phyloP scores from a whole-genome alignment of 2,329 filamentous ascomycete genomes.

The Fusarium algeriense region DNA sequence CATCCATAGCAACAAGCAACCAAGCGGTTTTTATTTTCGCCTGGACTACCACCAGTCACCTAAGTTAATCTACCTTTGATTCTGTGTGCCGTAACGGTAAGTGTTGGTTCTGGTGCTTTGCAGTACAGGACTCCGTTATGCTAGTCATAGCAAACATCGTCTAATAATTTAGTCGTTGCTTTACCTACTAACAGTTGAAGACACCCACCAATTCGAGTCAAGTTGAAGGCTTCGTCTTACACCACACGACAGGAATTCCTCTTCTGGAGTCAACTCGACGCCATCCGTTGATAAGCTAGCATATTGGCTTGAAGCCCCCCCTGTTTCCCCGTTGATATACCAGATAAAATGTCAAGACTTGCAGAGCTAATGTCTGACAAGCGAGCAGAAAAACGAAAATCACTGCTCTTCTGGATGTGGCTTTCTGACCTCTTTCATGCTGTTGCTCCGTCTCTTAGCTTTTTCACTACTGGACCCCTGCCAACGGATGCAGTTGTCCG shows the following conservation, averaged over 20 bases:
- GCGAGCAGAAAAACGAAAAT: constrained; percentile 19
- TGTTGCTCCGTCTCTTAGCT: constrained; percentile 16
- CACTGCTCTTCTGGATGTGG: constrained; percentile 35
- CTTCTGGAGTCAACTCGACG: neutral
- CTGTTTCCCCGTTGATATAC: constrained; percentile 18
- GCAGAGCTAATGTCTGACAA: constrained; percentile 10
- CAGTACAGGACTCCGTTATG: neutral
- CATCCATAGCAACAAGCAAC: constrained; percentile 11
- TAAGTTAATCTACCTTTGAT: neutral
- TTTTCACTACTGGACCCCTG: constrained; percentile 28
- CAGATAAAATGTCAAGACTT: constrained; percentile 13
- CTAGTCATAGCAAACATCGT: constrained; percentile 12
- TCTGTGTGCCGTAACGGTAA: constrained; percentile 1
- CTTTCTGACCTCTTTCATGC: constrained; percentile 27
- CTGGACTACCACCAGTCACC: neutral
- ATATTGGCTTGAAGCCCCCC: constrained; percentile 16
- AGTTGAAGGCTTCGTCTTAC: constrained; percentile 21
- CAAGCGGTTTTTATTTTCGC: constrained; percentile 9
- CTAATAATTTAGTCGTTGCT: neutral
- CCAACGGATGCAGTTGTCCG: constrained; percentile 32
- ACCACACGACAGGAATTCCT: constrained; percentile 10
- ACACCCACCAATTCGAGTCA: constrained; percentile 9
- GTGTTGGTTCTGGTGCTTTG: neutral
- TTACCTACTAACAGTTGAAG: neutral
- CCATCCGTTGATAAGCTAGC: constrained; percentile 15